Evolutionary conservation across 1,284 basidiomycete species (phyloP).

Genomic region (Pyrrhoderma lamaoense): DNA sequence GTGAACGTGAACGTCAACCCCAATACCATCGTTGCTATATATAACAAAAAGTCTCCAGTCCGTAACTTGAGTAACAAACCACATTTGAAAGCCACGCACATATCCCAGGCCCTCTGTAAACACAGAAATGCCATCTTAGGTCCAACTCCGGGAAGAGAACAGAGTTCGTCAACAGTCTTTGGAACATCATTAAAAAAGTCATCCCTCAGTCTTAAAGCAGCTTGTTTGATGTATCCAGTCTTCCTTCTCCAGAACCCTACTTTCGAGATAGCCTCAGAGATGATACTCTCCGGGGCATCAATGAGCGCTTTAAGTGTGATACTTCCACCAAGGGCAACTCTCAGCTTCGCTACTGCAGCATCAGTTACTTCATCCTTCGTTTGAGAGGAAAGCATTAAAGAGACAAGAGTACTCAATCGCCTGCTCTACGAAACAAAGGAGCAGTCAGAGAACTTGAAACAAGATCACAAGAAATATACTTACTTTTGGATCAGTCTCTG

Average conservation of each 20-base stretch:
- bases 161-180: slow-evolving; percentile 78
- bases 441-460: too few species aligned
- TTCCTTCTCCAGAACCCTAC: slow-evolving; percentile 93
- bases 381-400: slow-evolving; percentile 92
- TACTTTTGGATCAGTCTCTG: slow-evolving; percentile 64
- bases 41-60: neutral
- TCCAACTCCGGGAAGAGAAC: slow-evolving; percentile 80
- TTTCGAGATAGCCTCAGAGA: slow-evolving; percentile 76
- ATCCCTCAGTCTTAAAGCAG: slow-evolving; percentile 61
- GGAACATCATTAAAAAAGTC: slow-evolving; percentile 78
- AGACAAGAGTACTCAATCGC: slow-evolving; percentile 81
- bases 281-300: slow-evolving; percentile 50
- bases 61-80: slow-evolving; percentile 3
- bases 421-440: slow-evolving; percentile 45
- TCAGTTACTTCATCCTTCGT: slow-evolving; percentile 92
- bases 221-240: slow-evolving; percentile 69
- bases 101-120: slow-evolving; percentile 79
- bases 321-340: slow-evolving; percentile 66
- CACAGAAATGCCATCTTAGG: slow-evolving; percentile 90
- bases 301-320: slow-evolving; percentile 72
- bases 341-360: slow-evolving; percentile 74
- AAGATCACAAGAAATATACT: slow-evolving; percentile 17
- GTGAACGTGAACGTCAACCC: slow-evolving; percentile 95
- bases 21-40: slow-evolving; percentile 83
- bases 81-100: slow-evolving; percentile 42